A percentile compares a stretch with the other conserved stretches of the same genome.
These are phyloP conservation scores for Populus nigra DNA, from an alignment of 345 rosid species.

Conservation along the genomic window DNA sequence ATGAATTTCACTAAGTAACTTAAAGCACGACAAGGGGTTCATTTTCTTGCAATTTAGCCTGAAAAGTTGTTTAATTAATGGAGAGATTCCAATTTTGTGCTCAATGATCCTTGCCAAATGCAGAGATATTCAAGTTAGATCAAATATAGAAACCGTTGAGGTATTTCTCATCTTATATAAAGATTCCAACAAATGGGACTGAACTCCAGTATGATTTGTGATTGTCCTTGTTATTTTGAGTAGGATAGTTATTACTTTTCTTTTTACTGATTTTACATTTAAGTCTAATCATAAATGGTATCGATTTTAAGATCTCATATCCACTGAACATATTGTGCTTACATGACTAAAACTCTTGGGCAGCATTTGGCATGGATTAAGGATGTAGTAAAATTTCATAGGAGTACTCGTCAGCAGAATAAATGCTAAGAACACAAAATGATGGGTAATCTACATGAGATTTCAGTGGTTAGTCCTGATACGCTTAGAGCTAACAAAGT, in stretches of 20 bases:
- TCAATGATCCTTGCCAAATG: background rate
- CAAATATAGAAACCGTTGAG: background rate
- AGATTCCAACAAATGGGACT: background rate
- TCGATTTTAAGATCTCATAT: background rate
- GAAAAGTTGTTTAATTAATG: background rate
- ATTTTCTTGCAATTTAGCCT: background rate
- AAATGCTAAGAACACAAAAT: background rate
- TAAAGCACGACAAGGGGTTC: background rate
- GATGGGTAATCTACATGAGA: background rate
- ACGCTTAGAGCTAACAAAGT: background rate
- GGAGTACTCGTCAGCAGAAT: background rate
- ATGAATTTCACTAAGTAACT: background rate
- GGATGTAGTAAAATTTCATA: background rate
- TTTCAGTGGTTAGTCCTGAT: background rate
- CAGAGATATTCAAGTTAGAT: background rate
- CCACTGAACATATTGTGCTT: background rate
- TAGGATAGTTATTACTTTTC: background rate
- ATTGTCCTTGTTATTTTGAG: background rate
- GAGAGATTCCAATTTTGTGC: background rate
- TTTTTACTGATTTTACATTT: background rate
- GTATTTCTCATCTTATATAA: background rate
- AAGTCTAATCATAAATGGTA: background rate
- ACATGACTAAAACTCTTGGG: background rate
- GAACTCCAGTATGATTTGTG: background rate
- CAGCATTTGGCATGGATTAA: background rate